Evolutionary conservation across 2,329 filamentous ascomycete genomes (phyloP).

Genomic region (Colletotrichum sp.): DNA sequence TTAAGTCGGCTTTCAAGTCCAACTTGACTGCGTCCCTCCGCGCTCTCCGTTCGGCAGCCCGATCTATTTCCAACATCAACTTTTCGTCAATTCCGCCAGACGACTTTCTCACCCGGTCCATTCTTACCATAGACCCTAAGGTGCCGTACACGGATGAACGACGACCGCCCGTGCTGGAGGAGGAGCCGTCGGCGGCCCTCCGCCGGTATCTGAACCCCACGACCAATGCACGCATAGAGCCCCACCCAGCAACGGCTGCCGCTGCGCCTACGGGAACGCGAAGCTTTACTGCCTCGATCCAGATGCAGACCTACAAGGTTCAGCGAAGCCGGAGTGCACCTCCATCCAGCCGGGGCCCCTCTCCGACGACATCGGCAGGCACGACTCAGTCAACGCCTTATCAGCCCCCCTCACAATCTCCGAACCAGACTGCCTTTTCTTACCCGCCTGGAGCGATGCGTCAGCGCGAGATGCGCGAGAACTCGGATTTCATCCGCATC

Average conservation of each 20-base stretch:
- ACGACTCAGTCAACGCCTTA: constrained; percentile 33
- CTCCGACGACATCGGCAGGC: constrained; percentile 34
- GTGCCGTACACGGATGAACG: constrained; percentile 73
- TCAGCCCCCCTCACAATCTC: constrained; percentile 33
- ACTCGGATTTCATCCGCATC: constrained; percentile 73
- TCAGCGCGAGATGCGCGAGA: constrained; percentile 72
- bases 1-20: constrained; percentile 68
- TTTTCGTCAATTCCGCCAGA: constrained; percentile 69
- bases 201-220: constrained; percentile 73
- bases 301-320: constrained; percentile 74
- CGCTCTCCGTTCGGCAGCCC: constrained; percentile 67
- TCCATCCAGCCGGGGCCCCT: constrained; percentile 32
- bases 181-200: constrained; percentile 69
- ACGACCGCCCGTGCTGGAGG: constrained; percentile 64
- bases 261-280: constrained; percentile 27
- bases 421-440: constrained; percentile 34
- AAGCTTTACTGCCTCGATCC: constrained; percentile 69
- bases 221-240: constrained; percentile 52
- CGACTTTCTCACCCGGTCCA: constrained; percentile 70
- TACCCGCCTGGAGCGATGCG: constrained; percentile 54
- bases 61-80: constrained; percentile 66
- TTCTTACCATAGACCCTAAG: constrained; percentile 69
- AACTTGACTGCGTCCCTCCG: constrained; percentile 72
- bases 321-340: constrained; percentile 50
- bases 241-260: constrained; percentile 33